These are phyloP conservation scores for Phytopythium vexans DNA, from an alignment of 352 stramenopile genomes.

Conservation along the genomic window DNA sequence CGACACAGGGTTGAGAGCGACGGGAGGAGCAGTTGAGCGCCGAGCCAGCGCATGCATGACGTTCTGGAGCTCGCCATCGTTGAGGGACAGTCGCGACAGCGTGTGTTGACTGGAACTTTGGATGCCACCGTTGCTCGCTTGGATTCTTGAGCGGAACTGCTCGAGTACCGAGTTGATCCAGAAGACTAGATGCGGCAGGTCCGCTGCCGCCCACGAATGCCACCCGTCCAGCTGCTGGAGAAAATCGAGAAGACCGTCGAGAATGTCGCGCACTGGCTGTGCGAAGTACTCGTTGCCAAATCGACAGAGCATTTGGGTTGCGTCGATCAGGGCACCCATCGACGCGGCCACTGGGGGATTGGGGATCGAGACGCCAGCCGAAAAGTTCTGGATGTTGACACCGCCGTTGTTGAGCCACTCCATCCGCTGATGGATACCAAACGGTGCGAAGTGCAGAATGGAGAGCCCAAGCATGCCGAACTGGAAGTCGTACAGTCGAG, in stretches of 20 bases:
- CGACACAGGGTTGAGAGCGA: too few relatives aligned
- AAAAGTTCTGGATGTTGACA: too few relatives aligned
- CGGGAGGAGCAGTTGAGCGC: too few relatives aligned
- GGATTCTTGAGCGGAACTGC: conserved; percentile 9
- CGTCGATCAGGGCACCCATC: conserved; percentile 7
- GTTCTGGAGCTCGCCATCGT: conserved; percentile 11
- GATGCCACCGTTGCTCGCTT: conserved; percentile 5
- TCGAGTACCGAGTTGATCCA: conserved; percentile 12
- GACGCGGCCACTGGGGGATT: background rate
- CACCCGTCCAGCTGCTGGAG: conserved; percentile 11
- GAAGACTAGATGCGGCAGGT: conserved; percentile 10
- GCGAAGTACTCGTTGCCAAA: conserved; percentile 9
- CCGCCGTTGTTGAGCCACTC: background rate
- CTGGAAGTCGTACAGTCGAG: background rate
- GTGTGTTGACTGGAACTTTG: conserved; percentile 4
- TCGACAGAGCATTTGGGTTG: conserved; percentile 6
- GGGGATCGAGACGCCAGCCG: background rate
- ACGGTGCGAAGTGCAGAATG: background rate
- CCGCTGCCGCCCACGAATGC: conserved; percentile 5
- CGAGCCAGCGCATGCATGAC: conserved; percentile 9
- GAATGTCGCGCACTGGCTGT: conserved; percentile 5
- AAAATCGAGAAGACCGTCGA: conserved; percentile 12
- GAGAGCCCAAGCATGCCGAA: conserved; percentile 1
- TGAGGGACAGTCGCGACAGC: conserved; percentile 4
- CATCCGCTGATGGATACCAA: background rate